Conservation (phyloP, 768 basidiomycete species). For the Pholiota molesta region DNA sequence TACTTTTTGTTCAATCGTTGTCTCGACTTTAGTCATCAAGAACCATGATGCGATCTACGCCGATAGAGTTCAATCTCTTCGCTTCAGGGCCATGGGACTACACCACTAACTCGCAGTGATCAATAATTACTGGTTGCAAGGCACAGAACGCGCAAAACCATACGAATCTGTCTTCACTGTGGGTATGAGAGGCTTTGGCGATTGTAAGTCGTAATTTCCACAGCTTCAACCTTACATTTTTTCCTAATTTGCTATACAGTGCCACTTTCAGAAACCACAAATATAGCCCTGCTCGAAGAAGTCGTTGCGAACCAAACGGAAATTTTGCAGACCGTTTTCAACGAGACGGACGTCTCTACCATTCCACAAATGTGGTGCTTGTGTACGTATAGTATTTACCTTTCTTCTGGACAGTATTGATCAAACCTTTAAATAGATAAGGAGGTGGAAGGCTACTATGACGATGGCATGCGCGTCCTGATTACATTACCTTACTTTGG, state of each 20-base stretch:
- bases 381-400: conserved; percentile 37
- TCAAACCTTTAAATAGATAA: conserved; percentile 34
- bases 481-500: conserved; percentile 71
- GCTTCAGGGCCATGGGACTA: conserved; percentile 68
- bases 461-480: conserved; percentile 63
- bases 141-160: conserved; percentile 56
- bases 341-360: conserved; percentile 42
- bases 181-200: conserved; percentile 70
- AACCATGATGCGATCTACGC: conserved; percentile 75
- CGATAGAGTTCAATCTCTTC: conserved; percentile 63
- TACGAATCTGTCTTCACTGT: conserved; percentile 69
- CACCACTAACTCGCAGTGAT: conserved; percentile 55
- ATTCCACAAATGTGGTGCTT: conserved; percentile 72
- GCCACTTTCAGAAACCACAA: conserved; percentile 52
- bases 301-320: conserved; percentile 62
- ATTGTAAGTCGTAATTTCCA: conserved; percentile 36
- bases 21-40: conserved; percentile 53
- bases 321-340: conserved; percentile 58
- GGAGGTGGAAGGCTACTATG: conserved; percentile 71
- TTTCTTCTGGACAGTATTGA: not conserved
- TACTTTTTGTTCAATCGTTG: not conserved
- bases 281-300: conserved; percentile 53
- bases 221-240: not conserved
- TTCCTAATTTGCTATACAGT: conserved; percentile 31
- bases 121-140: conserved; percentile 63